phyloP scores from a whole-genome alignment of 31 red algal genomes.

The Odonthalia washingtoniensis region DNA sequence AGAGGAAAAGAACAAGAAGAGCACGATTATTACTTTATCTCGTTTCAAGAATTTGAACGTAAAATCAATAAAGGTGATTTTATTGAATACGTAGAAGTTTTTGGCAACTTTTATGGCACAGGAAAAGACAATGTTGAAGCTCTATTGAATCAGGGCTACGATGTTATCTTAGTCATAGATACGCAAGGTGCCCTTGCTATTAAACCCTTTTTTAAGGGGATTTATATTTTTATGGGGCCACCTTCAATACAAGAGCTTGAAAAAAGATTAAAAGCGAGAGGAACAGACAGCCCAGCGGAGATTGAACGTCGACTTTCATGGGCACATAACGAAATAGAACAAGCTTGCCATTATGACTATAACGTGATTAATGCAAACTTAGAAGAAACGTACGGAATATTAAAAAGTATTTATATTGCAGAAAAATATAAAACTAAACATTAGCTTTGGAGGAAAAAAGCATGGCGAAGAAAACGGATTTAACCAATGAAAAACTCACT shows the following conservation, averaged over 20 bases:
- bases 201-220: slow-evolving; percentile 52
- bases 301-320: slow-evolving; percentile 66
- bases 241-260: slow-evolving; percentile 87
- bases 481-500: too few relatives aligned
- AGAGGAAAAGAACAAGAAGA: slow-evolving; percentile 86
- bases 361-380: too few relatives aligned
- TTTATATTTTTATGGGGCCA: slow-evolving; percentile 87
- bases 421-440: too few relatives aligned
- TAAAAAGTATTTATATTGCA: too few relatives aligned
- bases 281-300: slow-evolving; percentile 79
- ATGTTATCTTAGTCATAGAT: slow-evolving; percentile 95
- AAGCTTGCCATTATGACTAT: too few relatives aligned
- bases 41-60: slow-evolving; percentile 59
- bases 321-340: slow-evolving; percentile 86
- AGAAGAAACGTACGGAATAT: too few relatives aligned
- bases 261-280: slow-evolving; percentile 78
- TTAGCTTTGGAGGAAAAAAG: too few relatives aligned
- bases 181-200: slow-evolving; percentile 66
- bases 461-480: too few relatives aligned
- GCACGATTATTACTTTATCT: slow-evolving; percentile 91
- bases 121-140: slow-evolving; percentile 70
- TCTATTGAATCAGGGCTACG: slow-evolving; percentile 40
- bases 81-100: slow-evolving; percentile 91
- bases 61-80: slow-evolving; percentile 82
- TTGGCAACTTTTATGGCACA: slow-evolving; percentile 94